phyloP scores from a whole-genome alignment of 73 alveolate species.

The Tetrahymena thermophila region DNA sequence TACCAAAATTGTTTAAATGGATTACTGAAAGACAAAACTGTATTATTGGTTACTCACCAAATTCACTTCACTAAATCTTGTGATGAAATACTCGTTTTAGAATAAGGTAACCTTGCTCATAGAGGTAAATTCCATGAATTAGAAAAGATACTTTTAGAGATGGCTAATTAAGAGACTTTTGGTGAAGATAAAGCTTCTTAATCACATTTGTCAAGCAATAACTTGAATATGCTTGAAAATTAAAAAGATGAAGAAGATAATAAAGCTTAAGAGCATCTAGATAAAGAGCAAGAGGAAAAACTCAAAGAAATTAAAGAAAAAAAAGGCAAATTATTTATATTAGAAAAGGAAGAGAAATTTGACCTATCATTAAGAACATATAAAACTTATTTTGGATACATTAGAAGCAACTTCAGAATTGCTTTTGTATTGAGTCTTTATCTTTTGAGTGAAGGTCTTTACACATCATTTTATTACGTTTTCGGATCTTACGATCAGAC shows the following conservation, averaged over 20 bases:
- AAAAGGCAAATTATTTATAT: not conserved
- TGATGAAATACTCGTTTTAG: conserved; percentile 4
- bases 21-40: conserved; percentile 6
- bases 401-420: not conserved
- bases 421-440: not conserved
- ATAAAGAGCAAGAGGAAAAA: not conserved
- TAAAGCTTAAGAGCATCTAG: not conserved
- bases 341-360: not conserved
- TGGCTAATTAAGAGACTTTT: not conserved
- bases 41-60: conserved; percentile 24
- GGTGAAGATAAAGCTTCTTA: not conserved
- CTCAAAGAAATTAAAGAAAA: not conserved
- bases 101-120: conserved; percentile 8
- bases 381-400: not conserved
- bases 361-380: not conserved
- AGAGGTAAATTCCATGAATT: conserved; percentile 2
- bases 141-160: not conserved
- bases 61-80: conserved; percentile 9
- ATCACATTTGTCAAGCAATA: not conserved
- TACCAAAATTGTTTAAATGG: conserved; percentile 7
- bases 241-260: not conserved
- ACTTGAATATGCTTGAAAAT: not conserved
- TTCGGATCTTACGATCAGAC: not conserved
- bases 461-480: not conserved
- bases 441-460: not conserved